phyloP scores from a whole-genome alignment of 352 stramenopile genomes.

The Elongisporangium anandrum region DNA sequence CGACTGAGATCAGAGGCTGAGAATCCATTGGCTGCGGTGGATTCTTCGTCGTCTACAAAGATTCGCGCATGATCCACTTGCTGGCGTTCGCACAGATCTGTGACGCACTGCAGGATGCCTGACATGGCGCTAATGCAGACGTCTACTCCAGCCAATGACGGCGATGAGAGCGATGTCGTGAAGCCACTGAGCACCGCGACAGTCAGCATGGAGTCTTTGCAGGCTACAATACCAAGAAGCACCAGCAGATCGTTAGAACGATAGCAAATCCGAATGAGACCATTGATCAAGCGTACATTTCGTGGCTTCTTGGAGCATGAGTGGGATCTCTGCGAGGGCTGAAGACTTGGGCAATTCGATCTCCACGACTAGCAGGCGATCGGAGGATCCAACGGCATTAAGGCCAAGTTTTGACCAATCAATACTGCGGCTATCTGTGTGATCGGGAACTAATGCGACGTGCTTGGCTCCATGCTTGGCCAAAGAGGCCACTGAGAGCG shows the following conservation, averaged over 20 bases:
- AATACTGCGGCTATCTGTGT: conserved; percentile 6
- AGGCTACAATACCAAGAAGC: background rate
- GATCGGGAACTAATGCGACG: conserved; percentile 16
- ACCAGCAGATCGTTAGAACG: background rate
- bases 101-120: conserved; percentile 20
- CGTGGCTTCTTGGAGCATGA: background rate
- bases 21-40: background rate
- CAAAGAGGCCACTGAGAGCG: conserved; percentile 34
- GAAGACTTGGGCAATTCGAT: conserved; percentile 23
- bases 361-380: conserved; percentile 28
- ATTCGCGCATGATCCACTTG: conserved; percentile 10
- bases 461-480: conserved; percentile 36
- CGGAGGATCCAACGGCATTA: background rate
- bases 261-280: background rate
- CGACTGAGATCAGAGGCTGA: background rate
- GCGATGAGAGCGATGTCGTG: conserved; percentile 7
- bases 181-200: conserved; percentile 18
- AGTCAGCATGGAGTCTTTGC: background rate
- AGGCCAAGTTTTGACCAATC: conserved; percentile 17
- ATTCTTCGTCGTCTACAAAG: conserved; percentile 2
- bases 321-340: background rate
- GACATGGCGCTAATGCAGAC: conserved; percentile 33
- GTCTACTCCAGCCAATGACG: conserved; percentile 14
- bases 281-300: background rate
- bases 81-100: conserved; percentile 11